phyloP scores from a whole-genome alignment of 805 yeast genomes.

The Zygosaccharomyces kombuchaensis region DNA sequence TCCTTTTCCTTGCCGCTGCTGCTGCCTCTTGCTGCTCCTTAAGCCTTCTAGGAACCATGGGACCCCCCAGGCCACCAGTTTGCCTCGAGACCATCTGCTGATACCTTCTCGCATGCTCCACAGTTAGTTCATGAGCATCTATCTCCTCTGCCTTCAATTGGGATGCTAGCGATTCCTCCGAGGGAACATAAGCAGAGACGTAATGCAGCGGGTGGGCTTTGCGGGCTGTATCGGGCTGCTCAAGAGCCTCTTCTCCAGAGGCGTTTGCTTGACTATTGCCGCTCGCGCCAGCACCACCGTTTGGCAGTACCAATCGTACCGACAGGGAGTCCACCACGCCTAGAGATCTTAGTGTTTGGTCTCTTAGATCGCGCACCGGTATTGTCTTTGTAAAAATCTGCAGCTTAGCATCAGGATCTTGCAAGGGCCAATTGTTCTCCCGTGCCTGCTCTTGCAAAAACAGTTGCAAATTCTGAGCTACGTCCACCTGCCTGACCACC shows the following conservation, averaged over 20 bases:
- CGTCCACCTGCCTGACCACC: constrained; percentile 25
- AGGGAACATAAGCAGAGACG: constrained; percentile 24
- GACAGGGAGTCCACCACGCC: constrained; percentile 21
- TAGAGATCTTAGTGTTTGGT: constrained; percentile 15
- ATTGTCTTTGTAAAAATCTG: constrained; percentile 25
- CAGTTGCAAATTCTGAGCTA: constrained; percentile 15
- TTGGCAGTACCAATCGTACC: constrained; percentile 6
- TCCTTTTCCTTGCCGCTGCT: constrained; percentile 23
- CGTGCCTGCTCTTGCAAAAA: constrained; percentile 16
- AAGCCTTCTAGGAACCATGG: constrained; percentile 41
- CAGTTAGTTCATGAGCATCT: constrained; percentile 42
- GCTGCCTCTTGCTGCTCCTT: constrained; percentile 36
- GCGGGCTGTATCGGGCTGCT: not conserved
- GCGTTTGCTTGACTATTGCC: not conserved
- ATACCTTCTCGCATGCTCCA: constrained; percentile 51
- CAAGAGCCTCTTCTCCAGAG: not conserved
- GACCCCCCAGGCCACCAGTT: constrained; percentile 38
- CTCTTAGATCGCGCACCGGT: constrained; percentile 12
- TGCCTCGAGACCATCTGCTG: constrained; percentile 45
- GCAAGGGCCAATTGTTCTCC: constrained; percentile 14
- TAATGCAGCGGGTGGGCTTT: constrained; percentile 15
- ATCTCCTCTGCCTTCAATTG: constrained; percentile 32
- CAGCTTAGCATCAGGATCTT: constrained; percentile 11
- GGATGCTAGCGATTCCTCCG: constrained; percentile 11
- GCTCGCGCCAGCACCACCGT: not conserved